Conservation (phyloP, 805 yeast genomes). For the Candida taoyuanica region DNA sequence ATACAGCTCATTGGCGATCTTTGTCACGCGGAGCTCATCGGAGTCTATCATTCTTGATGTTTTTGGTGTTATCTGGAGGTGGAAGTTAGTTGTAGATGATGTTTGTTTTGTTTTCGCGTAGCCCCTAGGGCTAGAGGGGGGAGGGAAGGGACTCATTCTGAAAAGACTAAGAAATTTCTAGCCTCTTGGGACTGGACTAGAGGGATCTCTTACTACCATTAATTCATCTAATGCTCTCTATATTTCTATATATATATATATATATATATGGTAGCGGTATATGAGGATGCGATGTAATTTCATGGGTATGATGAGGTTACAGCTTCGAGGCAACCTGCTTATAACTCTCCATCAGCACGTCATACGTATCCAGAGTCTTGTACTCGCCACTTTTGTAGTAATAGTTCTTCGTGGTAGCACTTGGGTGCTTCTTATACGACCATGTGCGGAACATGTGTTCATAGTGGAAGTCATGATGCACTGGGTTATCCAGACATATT, state of each 20-base stretch:
- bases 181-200: too few relatives aligned
- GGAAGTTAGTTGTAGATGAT: too few relatives aligned
- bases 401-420: constrained; percentile 13
- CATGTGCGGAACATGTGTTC: constrained; percentile 8
- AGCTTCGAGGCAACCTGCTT: constrained; percentile 7
- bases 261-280: too few relatives aligned
- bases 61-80: too few relatives aligned
- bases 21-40: constrained; percentile 19
- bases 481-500: constrained; percentile 21
- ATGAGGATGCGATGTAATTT: too few relatives aligned
- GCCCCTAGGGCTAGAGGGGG: too few relatives aligned
- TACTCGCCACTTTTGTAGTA: constrained; percentile 8
- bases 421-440: constrained; percentile 8
- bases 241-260: too few relatives aligned
- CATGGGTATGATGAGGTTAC: too few relatives aligned
- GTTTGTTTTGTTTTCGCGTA: too few relatives aligned
- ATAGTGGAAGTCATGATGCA: constrained; percentile 17
- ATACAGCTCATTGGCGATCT: constrained; percentile 15
- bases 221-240: background rate
- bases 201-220: background rate
- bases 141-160: too few relatives aligned
- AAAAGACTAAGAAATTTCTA: too few relatives aligned
- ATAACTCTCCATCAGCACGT: constrained; percentile 8
- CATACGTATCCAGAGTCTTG: constrained; percentile 8
- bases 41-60: too few relatives aligned